Base-by-base conservation (phyloP, 805 yeast species). In the Ogataea polymorpha region DNA sequence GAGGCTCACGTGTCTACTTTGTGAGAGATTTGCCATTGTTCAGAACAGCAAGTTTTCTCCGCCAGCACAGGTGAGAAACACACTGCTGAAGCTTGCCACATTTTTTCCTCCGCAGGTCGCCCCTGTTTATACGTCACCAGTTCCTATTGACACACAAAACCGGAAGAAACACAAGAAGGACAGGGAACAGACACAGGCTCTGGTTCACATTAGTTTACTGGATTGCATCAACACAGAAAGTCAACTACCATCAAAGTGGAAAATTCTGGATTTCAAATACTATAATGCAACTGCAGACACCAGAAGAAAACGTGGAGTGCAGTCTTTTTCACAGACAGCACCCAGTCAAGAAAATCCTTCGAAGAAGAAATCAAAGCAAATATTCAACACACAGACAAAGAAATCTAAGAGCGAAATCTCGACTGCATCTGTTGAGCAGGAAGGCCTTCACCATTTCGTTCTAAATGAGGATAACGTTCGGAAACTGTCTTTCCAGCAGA, bases 391-490 rank as follows among this genome's bases (percentile, higher is more conserved):
- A 35, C 54, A 44, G 35, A 39, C 47, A 31, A 59, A 49, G 38
- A 48, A 34, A 35, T 47, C 36, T 20, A 49, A 48, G 40, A 41
- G 30, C 18, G 59, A 54, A 17, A 35, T 14, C 24, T 41, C 37
- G 10, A 42, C 36, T 40, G 44, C 38, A 40, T 21, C 53, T 37
- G 40, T 41, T 33, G 46, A 32, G 6, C 48, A 45, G 3, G 79
- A 75, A 51, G 82, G 82, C 2, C 59, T 85, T 26, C 70, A 72
- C 20, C 67, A 72, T 23, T 75, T 83, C 41, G 39, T 50, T 2
- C 54, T 87, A 18, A 53, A 71, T n/a, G 77, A 77, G 31, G 82
- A 80, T 11, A 75, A 76, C 6, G 71, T 87, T 21, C 66, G 72
- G 15, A 74, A 74, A 39, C 55, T 74, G 15, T 63, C 82, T 0